These are phyloP conservation scores for Pascua sp. DNA, from an alignment of 1,284 basidiomycete genomes.

Conservation along the genomic window DNA sequence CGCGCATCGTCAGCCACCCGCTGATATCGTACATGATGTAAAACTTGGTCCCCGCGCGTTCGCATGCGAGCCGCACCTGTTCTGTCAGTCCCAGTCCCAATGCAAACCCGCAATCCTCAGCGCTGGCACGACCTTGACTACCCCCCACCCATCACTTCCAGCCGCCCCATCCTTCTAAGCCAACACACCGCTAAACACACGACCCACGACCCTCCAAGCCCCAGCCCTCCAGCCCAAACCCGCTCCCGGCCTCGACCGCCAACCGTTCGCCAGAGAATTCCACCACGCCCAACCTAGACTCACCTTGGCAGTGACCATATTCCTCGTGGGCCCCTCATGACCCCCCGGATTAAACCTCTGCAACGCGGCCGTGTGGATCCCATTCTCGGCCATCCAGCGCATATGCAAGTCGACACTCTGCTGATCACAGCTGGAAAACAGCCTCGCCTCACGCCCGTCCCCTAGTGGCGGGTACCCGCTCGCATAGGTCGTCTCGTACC, in stretches of 20 bases:
- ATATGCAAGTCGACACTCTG: conserved; percentile 13
- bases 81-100: too few relatives aligned
- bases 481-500: conserved; percentile 11
- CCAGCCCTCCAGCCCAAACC: too few relatives aligned
- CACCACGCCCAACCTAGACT: too few relatives aligned
- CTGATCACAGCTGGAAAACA: conserved; percentile 14
- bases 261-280: too few relatives aligned
- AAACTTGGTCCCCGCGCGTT: conserved; percentile 14
- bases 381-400: conserved; percentile 12
- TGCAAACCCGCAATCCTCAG: too few relatives aligned
- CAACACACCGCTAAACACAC: too few relatives aligned
- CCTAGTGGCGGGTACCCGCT: background rate
- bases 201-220: too few relatives aligned
- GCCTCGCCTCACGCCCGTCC: conserved; percentile 6
- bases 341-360: conserved; percentile 21
- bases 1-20: conserved; percentile 13
- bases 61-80: conserved; percentile 2
- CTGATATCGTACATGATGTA: conserved; percentile 21
- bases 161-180: too few relatives aligned
- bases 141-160: too few relatives aligned
- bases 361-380: conserved; percentile 19
- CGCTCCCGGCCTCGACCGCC: too few relatives aligned
- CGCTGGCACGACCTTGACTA: too few relatives aligned
- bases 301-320: conserved; percentile 10
- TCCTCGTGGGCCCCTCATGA: conserved; percentile 15